Evolutionary conservation across 129 eudicot genomes (phyloP).

Genomic region (Artemisia annua): DNA sequence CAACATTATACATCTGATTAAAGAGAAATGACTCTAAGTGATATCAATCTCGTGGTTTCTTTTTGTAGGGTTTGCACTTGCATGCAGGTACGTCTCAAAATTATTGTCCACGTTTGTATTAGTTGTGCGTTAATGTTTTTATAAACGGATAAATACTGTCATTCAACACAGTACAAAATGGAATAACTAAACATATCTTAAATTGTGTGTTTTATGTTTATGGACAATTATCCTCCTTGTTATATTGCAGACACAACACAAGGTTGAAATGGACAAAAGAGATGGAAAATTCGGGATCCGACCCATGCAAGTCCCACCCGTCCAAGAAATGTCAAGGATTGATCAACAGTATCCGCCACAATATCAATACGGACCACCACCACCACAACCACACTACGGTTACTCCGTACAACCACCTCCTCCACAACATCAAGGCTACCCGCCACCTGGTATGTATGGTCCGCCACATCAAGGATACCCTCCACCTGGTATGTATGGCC

Average conservation of each 20-base stretch:
- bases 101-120: no score
- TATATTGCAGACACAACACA: constrained; percentile 83
- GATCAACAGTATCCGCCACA: constrained; percentile 66
- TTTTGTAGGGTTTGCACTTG: constrained; percentile 85
- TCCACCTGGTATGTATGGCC: neutral
- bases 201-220: no score
- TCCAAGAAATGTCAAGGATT: constrained; percentile 86
- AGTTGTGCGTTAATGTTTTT: no score
- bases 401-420: constrained; percentile 27
- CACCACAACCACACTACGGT: constrained; percentile 23
- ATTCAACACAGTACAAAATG: no score
- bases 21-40: neutral
- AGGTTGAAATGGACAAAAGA: constrained; percentile 95
- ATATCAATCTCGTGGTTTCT: constrained; percentile 18
- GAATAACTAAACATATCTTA: no score
- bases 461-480: constrained; percentile 43
- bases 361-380: constrained; percentile 49
- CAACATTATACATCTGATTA: neutral
- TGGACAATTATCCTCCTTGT: no score
- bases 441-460: neutral
- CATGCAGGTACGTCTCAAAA: constrained; percentile 64
- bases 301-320: constrained; percentile 74
- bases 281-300: constrained; percentile 77
- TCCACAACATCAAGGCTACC: constrained; percentile 33
- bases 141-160: no score